Conservation (phyloP, 257 asterid genomes). For the Perilla frutescens region DNA sequence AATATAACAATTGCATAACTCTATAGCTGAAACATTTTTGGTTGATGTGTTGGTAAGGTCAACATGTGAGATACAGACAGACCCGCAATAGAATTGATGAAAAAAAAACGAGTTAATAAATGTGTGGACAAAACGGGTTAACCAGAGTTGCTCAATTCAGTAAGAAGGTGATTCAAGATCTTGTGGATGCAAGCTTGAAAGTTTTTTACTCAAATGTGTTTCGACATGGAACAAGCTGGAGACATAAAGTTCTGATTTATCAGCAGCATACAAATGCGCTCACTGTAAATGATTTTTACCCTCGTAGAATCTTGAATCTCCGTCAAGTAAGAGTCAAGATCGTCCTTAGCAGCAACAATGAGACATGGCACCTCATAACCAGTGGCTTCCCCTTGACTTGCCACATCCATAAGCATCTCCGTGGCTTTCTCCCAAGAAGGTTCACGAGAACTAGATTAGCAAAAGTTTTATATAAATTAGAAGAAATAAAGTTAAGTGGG, state of each 20-base stretch:
- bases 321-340: conserved; percentile 79
- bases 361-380: conserved; percentile 95
- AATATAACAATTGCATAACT: background rate
- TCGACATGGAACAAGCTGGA: conserved; percentile 4
- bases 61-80: conserved; percentile 12
- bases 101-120: background rate
- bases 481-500: conserved; percentile 18
- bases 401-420: conserved; percentile 90
- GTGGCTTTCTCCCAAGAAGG: conserved; percentile 84
- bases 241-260: conserved; percentile 27
- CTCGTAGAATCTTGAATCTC: conserved; percentile 94
- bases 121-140: background rate
- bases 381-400: conserved; percentile 89
- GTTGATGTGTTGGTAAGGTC: background rate
- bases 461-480: background rate
- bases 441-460: conserved; percentile 64
- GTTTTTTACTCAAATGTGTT: background rate
- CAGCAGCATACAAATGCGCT: background rate
- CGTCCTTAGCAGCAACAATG: conserved; percentile 95
- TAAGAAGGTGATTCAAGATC: background rate
- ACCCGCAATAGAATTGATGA: background rate
- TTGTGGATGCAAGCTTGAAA: conserved; percentile 23
- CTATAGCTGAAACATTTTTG: background rate
- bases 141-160: background rate
- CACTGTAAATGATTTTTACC: conserved; percentile 50